Evolutionary conservation across 371 early-diverging fungal genomes (phyloP), one percentile per base, ranked within the genome.

Genomic region (Mortierella sp.): DNA sequence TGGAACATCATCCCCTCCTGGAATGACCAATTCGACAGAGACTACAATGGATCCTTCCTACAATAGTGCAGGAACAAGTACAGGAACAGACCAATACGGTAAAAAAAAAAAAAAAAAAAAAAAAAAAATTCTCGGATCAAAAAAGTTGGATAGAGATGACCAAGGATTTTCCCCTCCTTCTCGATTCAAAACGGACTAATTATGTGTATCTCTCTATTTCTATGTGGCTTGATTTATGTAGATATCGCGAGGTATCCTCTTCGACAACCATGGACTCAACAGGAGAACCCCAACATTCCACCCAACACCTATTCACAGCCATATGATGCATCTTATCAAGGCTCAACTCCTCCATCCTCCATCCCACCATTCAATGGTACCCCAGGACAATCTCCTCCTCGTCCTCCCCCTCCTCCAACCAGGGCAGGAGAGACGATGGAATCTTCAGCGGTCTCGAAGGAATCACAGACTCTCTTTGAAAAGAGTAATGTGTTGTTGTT

Each of bases 401-500:
- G n/a, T n/a, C n/a, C n/a, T n/a, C n/a, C n/a, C n/a, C n/a, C 25
- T 62, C 57, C 48, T 58, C 62, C 25, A 70, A 43, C 44, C 62
- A 45, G n/a, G 48, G 23, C 58, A 30, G 59, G 56, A 55, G 19
- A 68, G 63, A 28, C 26, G 15, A n/a, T 60, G 44, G 46, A 70
- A 57, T 60, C 61, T 1, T 70, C 53, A 25, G 55, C 64, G 5
- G 37, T 66, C 43, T 45, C 72, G 16, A 75, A 70, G 47, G 23
- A 59, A 19, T 66, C 65, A 50, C 21, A 73, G 7, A 67, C 92
- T 0, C 81, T 90, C 53, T 86, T 92, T 60, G 97, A 96, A 52
- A 96, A 96, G 79, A 95, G 96, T 84, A 96, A 96, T 63, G 93
- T 96, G 1, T 82, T 96, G 12, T 68, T 96, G 60, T 72, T 96